phyloP scores from a whole-genome alignment of 805 yeast genomes.

The Wickerhamiella qilinensis region DNA sequence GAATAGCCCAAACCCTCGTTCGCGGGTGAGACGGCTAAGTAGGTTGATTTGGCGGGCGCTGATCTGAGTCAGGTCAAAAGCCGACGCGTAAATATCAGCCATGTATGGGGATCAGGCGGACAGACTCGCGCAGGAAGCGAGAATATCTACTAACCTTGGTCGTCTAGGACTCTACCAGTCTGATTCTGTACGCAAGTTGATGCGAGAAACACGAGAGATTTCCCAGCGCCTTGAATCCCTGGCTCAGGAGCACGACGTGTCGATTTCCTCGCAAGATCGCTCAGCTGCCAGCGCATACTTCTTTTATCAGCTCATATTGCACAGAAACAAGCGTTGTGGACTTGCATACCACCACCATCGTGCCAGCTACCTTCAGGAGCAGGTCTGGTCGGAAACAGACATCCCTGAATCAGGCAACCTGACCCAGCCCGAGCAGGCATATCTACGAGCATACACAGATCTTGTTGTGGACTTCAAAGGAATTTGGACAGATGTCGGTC shows the following conservation, averaged over 20 bases:
- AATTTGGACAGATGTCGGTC: constrained; percentile 63
- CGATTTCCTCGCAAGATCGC: constrained; percentile 16
- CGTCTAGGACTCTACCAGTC: constrained; percentile 55
- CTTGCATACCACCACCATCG: constrained; percentile 68
- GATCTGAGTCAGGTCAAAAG: no score
- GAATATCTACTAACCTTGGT: constrained; percentile 52
- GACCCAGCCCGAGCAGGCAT: constrained; percentile 69
- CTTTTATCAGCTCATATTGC: constrained; percentile 59
- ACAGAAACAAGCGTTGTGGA: constrained; percentile 79
- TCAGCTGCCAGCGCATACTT: constrained; percentile 26
- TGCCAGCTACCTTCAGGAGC: constrained; percentile 45
- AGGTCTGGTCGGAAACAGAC: constrained; percentile 45
- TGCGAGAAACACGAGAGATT: constrained; percentile 45
- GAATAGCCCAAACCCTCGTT: no score
- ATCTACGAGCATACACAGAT: constrained; percentile 53
- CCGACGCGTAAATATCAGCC: no score
- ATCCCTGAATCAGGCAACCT: constrained; percentile 28
- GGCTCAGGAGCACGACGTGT: constrained; percentile 40
- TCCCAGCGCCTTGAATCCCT: constrained; percentile 25
- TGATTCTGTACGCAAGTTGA: constrained; percentile 49
- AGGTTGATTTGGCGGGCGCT: no score
- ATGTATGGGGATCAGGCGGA: constrained; percentile 88
- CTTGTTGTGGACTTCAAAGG: constrained; percentile 63
- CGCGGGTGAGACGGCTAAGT: no score
- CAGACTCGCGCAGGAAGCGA: constrained; percentile 74